Base-by-base conservation (phyloP, 1,139 yeast genomes). In the Geotrichum cucujoidarum region DNA sequence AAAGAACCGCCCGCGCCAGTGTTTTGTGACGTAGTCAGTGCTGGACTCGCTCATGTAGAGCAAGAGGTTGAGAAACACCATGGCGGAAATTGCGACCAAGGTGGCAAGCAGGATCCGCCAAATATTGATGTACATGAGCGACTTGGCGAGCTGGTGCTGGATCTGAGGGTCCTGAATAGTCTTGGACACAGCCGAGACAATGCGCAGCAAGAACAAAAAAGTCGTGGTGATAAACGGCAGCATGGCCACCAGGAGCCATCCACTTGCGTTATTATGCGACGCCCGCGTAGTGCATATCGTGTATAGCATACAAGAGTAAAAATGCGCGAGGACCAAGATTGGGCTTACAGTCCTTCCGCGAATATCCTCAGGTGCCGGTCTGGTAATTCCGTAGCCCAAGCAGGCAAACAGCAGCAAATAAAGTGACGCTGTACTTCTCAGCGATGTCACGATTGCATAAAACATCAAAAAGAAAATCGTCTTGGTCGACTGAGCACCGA, bases 1-100 rank as follows among this genome's bases (percentile, higher is more conserved):
- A 63, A 92, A 89, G 72, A 86, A 90, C 57, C 95, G 80, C 33
- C 88, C 78, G 68, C 89, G 87, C 98, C 98, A 92, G 65, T 87
- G 84, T 58, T 78, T 80, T 60, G 90, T 95, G 55, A 90, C 76
- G 65, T 87, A 76, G 53, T 87, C 86, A 13, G 83, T 76, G 7
- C 82, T 73, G 25, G 87, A 77, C 78, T 85, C 84, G 40, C 86
- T 81, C 55, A 88, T 71, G 57, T 81, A 77, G 33, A 87, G 71
- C 57, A 90, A 74, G 6, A 88, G 76, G 17, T 92, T 80, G 50
- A 87, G 68, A 36, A 83, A 72, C 45, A 87, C 74, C 25, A 95
- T 95, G 33, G 76, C 76, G 52, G 80, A 67, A 37, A 81, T 65
- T 32, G 76, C 70, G 34, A 81, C 59, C 48, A 82, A 64, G 2